A percentile compares a stretch with the other conserved stretches of the same genome.
These are phyloP conservation scores for Fusarium chuoi DNA, from an alignment of 2,329 filamentous ascomycete genomes.

Conservation along the genomic window DNA sequence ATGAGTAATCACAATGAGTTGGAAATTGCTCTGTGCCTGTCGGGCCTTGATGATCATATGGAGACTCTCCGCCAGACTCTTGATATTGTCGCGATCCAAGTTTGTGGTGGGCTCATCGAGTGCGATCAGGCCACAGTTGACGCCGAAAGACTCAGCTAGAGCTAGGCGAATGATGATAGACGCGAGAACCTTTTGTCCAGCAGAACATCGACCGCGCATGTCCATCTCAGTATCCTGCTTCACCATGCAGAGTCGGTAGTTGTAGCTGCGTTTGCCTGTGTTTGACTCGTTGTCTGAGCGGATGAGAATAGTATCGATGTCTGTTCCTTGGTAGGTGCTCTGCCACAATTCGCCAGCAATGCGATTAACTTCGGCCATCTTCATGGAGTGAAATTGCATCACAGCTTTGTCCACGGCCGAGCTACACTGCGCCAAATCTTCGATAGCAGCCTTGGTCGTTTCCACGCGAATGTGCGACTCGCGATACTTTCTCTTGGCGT, in stretches of 20 bases:
- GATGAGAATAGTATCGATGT: slow-evolving; percentile 96
- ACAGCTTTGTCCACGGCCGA: slow-evolving; percentile 93
- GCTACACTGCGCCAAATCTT: slow-evolving; percentile 85
- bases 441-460: slow-evolving; percentile 91
- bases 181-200: slow-evolving; percentile 95
- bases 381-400: slow-evolving; percentile 94
- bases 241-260: slow-evolving; percentile 98
- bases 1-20: slow-evolving; percentile 98
- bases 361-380: slow-evolving; percentile 98
- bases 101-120: slow-evolving; percentile 98
- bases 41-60: slow-evolving; percentile 88
- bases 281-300: slow-evolving; percentile 86
- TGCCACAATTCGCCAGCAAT: slow-evolving; percentile 98
- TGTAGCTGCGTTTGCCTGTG: slow-evolving; percentile 83
- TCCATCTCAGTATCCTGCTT: slow-evolving; percentile 99
- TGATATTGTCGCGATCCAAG: slow-evolving; percentile 94
- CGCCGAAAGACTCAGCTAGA: slow-evolving; percentile 93
- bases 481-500: slow-evolving; percentile 82
- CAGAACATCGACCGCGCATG: slow-evolving; percentile 97
- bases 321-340: slow-evolving; percentile 94
- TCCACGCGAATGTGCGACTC: slow-evolving; percentile 89
- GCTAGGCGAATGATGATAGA: slow-evolving; percentile 98
- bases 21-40: slow-evolving; percentile 90
- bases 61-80: slow-evolving; percentile 83
- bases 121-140: slow-evolving; percentile 95